Evolutionary conservation across 1,139 yeast species (phyloP).

Genomic region (Geotrichum candidum): DNA sequence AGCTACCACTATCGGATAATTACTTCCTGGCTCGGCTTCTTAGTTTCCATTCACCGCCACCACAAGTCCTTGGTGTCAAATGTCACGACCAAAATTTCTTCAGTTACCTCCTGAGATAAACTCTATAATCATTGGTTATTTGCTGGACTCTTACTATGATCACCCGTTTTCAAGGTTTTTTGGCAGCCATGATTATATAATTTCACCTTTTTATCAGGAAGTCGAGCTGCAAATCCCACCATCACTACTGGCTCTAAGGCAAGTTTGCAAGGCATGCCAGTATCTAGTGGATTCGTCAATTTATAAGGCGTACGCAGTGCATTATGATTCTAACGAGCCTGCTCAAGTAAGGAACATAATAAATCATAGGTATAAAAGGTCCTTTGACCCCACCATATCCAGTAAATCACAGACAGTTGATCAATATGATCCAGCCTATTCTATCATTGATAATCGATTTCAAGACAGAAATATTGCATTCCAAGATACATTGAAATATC

Average conservation of each 20-base stretch:
- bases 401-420: background rate
- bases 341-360: background rate
- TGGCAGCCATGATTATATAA: background rate
- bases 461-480: background rate
- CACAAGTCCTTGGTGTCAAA: background rate
- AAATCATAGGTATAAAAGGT: background rate
- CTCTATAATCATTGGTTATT: background rate
- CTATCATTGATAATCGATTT: background rate
- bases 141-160: background rate
- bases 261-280: background rate
- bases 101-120: background rate
- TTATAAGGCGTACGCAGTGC: background rate
- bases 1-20: too few species aligned
- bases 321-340: background rate
- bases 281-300: background rate
- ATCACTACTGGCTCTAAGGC: background rate
- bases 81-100: background rate
- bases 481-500: background rate
- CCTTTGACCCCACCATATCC: background rate
- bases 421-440: background rate
- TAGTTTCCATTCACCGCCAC: background rate
- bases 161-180: background rate
- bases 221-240: background rate
- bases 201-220: background rate
- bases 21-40: too few species aligned